Base-by-base conservation (phyloP, 2,329 filamentous ascomycete species). In the Lasiodiplodia sp. region DNA sequence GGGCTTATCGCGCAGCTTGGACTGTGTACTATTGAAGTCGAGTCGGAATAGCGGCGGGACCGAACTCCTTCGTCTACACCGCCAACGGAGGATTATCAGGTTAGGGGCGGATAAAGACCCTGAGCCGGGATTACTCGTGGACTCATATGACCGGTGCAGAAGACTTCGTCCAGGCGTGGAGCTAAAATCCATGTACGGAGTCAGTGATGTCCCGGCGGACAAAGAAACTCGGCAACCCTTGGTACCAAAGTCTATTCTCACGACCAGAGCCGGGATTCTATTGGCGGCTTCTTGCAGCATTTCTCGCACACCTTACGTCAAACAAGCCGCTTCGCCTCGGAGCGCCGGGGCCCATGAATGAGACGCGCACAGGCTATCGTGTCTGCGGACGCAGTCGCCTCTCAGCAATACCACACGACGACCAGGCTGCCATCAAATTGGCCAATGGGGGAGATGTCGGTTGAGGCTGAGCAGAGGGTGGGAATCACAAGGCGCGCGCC, bases 401-500 rank as follows among this genome's bases (percentile, higher is more conserved):
- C 40, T 63, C 60, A 63, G 60, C 60, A 52, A 25, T 6, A 25
- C n/a, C 2, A 23, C 60, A 63, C 57, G 14, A 49, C 16, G 44
- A 28, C 44, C 60, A 63, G 60, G 47, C 60, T 34, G 58, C 58
- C n/a, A 44, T 12, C 6, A 51, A 63, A 64, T 21, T 38, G 47
- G 7, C 60, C 58, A 52, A 52, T 64, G 4, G 60, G 10, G 31
- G n/a, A 21, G 28, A 21, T 14, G 28, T 51, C 31, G 6, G 38
- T 52, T 64, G 60, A 64, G 60, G 60, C 60, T 64, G 60, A 64
- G 60, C 60, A 16, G 16, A 11, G 44, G 28, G 23, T 38, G 60
- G 21, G 31, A 64, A 64, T 64, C 60, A 64, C 47, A 52, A 40
- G 60, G 60, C 60, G 47, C 3, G 31, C 60, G 44, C 60, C 44